Evolutionary conservation across 805 yeast species (phyloP), one percentile per base, ranked within the genome.

Genomic region (Cyberlindnera petersonii): DNA sequence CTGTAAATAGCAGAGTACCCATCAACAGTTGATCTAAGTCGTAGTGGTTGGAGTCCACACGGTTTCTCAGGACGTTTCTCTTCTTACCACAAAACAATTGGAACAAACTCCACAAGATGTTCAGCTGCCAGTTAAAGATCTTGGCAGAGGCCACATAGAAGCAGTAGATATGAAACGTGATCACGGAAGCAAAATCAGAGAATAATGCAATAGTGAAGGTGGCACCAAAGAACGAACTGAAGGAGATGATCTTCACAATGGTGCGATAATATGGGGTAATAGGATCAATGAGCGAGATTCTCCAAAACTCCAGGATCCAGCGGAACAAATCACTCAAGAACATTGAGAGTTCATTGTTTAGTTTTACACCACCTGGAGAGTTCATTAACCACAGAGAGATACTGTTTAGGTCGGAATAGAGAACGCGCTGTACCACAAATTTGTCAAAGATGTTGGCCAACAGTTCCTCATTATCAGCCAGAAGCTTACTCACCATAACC

Each of bases 341-440:
- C 13, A 68, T 71, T 0, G 96, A 86, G 15, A 93, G 68, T 53
- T 88, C 96, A 43, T 78, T 81, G 59, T 93, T 93, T 37, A 93
- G 72, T 55, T 93, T 93, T 52, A 93, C 79, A 4, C 98, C 98
- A 13, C 91, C 95, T 0, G 98, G 98, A 53, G 89, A 84, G 44
- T 79, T 73, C 68, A 88, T 86, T 26, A 93, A 68, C 89, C 95
- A 84, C 0, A 65, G 48, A 4, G 89, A 77, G 26, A 79, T 57
- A 3, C 55, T 44, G 15, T 69, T 62, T 30, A 81, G 60, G n/a
- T 68, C 66, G 24, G 64, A 54, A 39, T 75, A 74, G 11, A 82
- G 46, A 1, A 68, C 41, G 18, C 53, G 55, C 27, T 70, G 63
- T 11, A 77, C 60, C 5, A 63, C 20, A 5, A 36, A 29, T n/a